A percentile compares a stretch with the other conserved stretches of the same genome.
phyloP scores from a whole-genome alignment of 2,329 filamentous ascomycete genomes.

The Botrytis deweyae region DNA sequence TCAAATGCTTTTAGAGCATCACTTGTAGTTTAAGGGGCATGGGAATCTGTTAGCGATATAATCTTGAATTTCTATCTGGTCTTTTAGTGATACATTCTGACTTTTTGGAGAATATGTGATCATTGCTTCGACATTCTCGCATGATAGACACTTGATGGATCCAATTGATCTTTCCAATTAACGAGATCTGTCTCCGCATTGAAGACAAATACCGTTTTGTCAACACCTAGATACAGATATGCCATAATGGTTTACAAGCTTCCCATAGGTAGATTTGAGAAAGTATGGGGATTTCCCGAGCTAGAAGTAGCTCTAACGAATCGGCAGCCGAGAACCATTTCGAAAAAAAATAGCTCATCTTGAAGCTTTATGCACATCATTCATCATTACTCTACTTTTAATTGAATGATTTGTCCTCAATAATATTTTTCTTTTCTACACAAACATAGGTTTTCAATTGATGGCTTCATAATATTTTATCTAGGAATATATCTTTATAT shows the following conservation, averaged over 20 bases:
- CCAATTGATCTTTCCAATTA: neutral
- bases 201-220: neutral
- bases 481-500: neutral
- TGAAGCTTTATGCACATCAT: constrained; percentile 7
- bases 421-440: neutral
- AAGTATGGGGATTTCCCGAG: neutral
- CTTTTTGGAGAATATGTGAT: neutral
- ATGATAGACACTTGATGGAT: neutral
- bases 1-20: constrained; percentile 2
- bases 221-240: neutral
- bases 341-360: constrained; percentile 10
- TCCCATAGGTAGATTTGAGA: neutral
- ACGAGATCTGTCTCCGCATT: neutral
- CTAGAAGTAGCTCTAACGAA: constrained; percentile 12
- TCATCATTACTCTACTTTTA: constrained; percentile 4
- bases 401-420: constrained; percentile 20
- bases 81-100: neutral
- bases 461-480: neutral
- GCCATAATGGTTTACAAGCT: neutral
- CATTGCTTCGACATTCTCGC: neutral
- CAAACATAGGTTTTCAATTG: neutral
- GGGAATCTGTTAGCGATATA: constrained; percentile 18
- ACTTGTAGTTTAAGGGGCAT: constrained; percentile 20
- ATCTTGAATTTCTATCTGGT: constrained; percentile 1
- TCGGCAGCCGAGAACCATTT: constrained; percentile 12